Conservation (phyloP, 495 filamentous ascomycete species). For the Xylaria venustula region DNA sequence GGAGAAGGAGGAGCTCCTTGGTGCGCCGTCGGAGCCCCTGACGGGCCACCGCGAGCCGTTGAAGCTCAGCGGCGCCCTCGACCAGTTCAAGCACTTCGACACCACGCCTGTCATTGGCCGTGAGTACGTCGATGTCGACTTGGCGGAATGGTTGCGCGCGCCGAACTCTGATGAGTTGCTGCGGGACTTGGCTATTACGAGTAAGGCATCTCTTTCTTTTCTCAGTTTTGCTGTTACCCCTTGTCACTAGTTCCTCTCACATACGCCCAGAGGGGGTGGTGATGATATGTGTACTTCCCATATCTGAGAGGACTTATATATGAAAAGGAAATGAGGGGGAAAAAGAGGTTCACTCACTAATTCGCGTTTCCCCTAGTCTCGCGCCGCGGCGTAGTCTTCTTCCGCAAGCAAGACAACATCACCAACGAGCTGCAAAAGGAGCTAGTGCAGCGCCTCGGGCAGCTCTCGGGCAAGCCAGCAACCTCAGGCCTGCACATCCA, state of each 20-base stretch:
- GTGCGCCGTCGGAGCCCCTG: constrained; percentile 21
- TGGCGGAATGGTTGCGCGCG: constrained; percentile 60
- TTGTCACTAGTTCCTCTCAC: no score
- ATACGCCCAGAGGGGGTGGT: no score
- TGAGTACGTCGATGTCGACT: constrained; percentile 59
- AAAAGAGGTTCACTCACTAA: constrained; percentile 51
- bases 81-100: constrained; percentile 60
- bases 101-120: constrained; percentile 67
- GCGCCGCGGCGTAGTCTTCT: constrained; percentile 78
- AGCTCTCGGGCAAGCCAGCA: constrained; percentile 63
- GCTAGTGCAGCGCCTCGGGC: constrained; percentile 62
- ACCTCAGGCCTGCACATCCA: constrained; percentile 73
- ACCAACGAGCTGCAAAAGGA: constrained; percentile 67
- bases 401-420: constrained; percentile 69
- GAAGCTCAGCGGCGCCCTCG: constrained; percentile 49
- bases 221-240: not conserved
- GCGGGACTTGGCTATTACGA: constrained; percentile 64
- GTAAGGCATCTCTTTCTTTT: constrained; percentile 45
- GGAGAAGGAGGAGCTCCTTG: not conserved
- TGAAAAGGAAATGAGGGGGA: no score
- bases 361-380: constrained; percentile 56
- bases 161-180: constrained; percentile 66
- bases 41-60: constrained; percentile 40
- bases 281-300: no score
- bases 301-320: no score